Base-by-base conservation (phyloP, 1,139 yeast genomes). In the Ogataea hybrid region DNA sequence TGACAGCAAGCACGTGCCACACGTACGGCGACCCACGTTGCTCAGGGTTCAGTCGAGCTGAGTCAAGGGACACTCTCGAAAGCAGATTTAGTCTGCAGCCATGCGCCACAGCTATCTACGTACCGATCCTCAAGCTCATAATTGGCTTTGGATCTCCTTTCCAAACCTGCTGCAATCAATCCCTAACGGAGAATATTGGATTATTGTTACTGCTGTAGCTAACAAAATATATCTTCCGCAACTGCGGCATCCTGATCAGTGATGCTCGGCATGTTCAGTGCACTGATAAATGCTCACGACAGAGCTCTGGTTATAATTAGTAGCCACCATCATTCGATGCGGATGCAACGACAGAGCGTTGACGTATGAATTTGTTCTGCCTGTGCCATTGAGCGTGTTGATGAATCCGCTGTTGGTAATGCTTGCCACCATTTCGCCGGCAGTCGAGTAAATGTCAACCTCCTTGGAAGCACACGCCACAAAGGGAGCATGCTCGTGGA, bases 401-500 rank as follows among this genome's bases (percentile, higher is more conserved):
- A 57, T 54, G 34, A 56, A 56, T 1, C 59, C 51, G 68, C 64
- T 71, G 65, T 64, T 64, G 28, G 67, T 62, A 49, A 89, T 75
- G 5, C 77, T 70, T 1, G 87, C 69, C 11, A 89, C 69, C 40
- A 79, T 61, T 45, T 83, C 86, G 5, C 97, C 97, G 0, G 84
- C 70, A 0, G 96, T 89, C 4, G 95, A 82, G 88, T 95, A 90
- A 8, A 90, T 68, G 34, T 86, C 84, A n/a, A 89, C 81, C 32
- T 77, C 73, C 49, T 82, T 83, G 4, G 94, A 82, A 0, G 96
- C 97, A 2, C 95, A 83, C 9, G 89, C 88, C 50, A 90, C 77
- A 1, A 90, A 73, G 0, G 98, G 97, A 0, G 98, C 98, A 64
- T 92, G 98, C 57, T 92, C 98, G 64, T 92, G 98, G 3, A 87